These are phyloP conservation scores for Podila clonocystis DNA, from an alignment of 192 early-diverging fungal species.

Conservation along the genomic window DNA sequence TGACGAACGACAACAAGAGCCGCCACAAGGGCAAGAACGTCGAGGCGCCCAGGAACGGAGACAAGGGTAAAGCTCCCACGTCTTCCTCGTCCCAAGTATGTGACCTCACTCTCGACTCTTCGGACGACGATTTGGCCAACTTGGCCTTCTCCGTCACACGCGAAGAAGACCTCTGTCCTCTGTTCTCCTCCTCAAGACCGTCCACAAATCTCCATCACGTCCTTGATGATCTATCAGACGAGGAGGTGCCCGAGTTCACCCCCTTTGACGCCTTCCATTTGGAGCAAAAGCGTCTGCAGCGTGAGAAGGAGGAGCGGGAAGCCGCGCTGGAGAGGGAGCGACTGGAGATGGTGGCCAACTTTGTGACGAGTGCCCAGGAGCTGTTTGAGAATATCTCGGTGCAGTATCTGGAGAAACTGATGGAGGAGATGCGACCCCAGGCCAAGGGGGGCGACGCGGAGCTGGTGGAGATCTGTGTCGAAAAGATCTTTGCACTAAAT, in stretches of 20 bases:
- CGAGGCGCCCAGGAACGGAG: no score
- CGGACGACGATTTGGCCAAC: constrained; percentile 1
- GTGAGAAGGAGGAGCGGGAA: neutral
- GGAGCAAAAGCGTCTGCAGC: constrained; percentile 15
- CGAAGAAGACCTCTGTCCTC: no score
- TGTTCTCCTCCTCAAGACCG: no score
- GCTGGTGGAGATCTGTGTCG: constrained; percentile 31
- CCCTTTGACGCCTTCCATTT: constrained; percentile 27
- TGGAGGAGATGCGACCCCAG: constrained; percentile 16
- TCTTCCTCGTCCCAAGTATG: no score
- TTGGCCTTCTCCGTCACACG: no score
- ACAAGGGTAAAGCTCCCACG: no score
- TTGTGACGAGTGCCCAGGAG: constrained; percentile 22
- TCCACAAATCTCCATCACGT: neutral
- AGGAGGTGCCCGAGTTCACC: neutral
- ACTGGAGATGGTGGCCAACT: constrained; percentile 12
- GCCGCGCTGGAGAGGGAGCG: constrained; percentile 7
- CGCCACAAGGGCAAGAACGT: no score
- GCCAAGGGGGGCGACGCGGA: constrained; percentile 6
- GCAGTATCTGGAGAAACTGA: constrained; percentile 8
- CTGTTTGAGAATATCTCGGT: constrained; percentile 40
- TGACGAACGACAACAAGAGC: no score
- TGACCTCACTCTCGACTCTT: constrained; percentile 9
- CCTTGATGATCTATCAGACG: neutral
- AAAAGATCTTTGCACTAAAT: constrained; percentile 14